Base-by-base conservation (phyloP, 768 basidiomycete species). In the Trametopsis cervina region DNA sequence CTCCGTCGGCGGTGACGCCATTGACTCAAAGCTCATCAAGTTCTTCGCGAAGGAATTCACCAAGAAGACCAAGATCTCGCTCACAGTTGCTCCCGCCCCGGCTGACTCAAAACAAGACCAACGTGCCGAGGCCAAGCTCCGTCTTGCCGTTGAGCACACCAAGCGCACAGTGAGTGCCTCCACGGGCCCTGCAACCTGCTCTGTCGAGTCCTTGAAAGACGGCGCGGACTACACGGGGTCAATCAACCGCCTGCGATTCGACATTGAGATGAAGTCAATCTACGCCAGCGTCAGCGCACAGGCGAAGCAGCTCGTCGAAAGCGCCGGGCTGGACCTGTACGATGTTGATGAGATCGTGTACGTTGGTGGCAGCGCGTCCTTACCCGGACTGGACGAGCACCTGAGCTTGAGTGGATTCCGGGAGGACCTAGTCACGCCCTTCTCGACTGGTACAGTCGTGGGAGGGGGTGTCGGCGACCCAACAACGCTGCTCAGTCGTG, bases 31-130 rank as follows among this genome's bases (percentile, higher is more conserved):
- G 60, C 75, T 97, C 36, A 81, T 96, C 69, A 84, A 85, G 51
- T 89, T 88, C 72, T 96, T 99, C 65, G 82, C 88, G 45, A 83
- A 91, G 62, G 95, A 99, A 54, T 99, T 99, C 66, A 89, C 88
- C 42, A 98, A 97, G 70, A 99, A 96, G 72, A 93, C 86, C 15
- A 91, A 89, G 65, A 77, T 77, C 20, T 69, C 83, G 0, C 72
- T 96, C 37, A 67, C 75, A 7, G 74, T 91, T 13, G 78, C 72
- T 46, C 29, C 29, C 15, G 29, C 29, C 9, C 82, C 84, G 1
- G 69, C 83, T 4, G 70, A 71, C 2, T 71, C 78, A 18, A 55
- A 70, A 15, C 69, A 72, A 25, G 87, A 93, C 66, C 74, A 80
- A 58, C 88, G 96, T 20, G 89, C 94, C 0, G 85, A 91, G 59